Evolutionary conservation across 2,329 filamentous ascomycete genomes (phyloP), one percentile per base, ranked within the genome.

Genomic region (Fusarium citri): DNA sequence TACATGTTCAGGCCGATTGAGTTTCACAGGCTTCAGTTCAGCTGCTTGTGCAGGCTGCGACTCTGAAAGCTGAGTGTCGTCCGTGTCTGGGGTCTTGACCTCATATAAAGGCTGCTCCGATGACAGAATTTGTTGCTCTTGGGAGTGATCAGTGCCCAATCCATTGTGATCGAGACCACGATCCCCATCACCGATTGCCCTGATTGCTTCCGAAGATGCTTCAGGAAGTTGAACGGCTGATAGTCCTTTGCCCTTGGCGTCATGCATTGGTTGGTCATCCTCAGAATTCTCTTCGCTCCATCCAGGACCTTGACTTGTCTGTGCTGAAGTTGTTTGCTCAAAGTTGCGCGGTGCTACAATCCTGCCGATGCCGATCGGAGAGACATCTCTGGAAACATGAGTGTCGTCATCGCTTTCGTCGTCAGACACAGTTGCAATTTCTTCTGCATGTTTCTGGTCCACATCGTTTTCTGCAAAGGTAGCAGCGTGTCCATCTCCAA

Each of bases 31-130:
- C 37, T 64, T 71, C 31, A 50, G 22, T 42, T 71, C 64, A 25
- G 42, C 37, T 20, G 64, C 50, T 54, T 70, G 59, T 34, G 34
- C 48, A 23, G 66, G 47, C 43, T 48, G 54, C 37, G 50, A 26
- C 22, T 68, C 68, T 43, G 64, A 68, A 23, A 31, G 28, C 28
- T 60, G 64, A 56, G 51, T 56, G 23, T 64, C 68, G 45, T 71
- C 68, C 3, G 47, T 60, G n/a, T 71, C 59, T 14, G 40, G 64
- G 23, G 59, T 46, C 41, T 68, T 59, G 40, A 63, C 67, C 11
- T 47, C 58, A 14, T 43, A 22, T 30, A 57, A 30, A 16, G 34
- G 48, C 16, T 34, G 23, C 47, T 55, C 55, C 18, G 42, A 41
- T 23, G 34, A 22, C n/a, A 40, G 15, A n/a, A 51, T 34, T 8